Evolutionary conservation across 1,284 basidiomycete species (phyloP), one percentile per base, ranked within the genome.

Genomic region (Coniferiporia sulphurascens): DNA sequence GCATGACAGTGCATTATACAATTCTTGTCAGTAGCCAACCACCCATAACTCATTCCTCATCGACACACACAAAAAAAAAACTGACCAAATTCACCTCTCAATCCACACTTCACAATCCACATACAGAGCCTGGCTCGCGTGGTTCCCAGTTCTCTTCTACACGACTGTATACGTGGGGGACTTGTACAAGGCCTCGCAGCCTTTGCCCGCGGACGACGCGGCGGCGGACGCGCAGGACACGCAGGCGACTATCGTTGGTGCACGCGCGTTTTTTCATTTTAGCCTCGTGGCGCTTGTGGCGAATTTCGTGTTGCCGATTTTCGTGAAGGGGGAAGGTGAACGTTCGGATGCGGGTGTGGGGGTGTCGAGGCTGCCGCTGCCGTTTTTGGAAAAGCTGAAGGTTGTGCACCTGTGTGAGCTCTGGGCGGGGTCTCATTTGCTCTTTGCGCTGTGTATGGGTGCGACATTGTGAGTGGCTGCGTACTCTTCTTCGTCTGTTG

Each of bases 141-240:
- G 93, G 93, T 95, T 94, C 66, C 93, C 93, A 0, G 76, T 94
- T 32, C 76, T 95, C 1, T 95, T 96, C 74, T 96, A 93, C 75
- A 88, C 87, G 0, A 88, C 89, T 0, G 76, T 91, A 12, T 98
- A 94, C 74, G 82, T 96, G 52, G 89, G 89, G 10, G 93, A 95
- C 67, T 81, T 95, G 12, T 86, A 96, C 77, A 89, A 86, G 65
- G 75, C 74, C 3, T 71, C 78, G 0, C 76, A 74, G 4, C 71
- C 74, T 19, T 61, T 72, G 0, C 68, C 76, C 7, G 68, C 69
- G 60, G 68, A 68, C 46, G 68, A 72, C 57, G 73, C 74, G 41
- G 63, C 63, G 56, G 66, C 73, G 6, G 67, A 69, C 4, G 62
- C 64, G 1, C 71, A 83, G 27, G 82, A 87, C 46, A 78, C 77